These are phyloP conservation scores for Penicillium sp. DNA, from an alignment of 2,329 filamentous ascomycete genomes.

Conservation along the genomic window DNA sequence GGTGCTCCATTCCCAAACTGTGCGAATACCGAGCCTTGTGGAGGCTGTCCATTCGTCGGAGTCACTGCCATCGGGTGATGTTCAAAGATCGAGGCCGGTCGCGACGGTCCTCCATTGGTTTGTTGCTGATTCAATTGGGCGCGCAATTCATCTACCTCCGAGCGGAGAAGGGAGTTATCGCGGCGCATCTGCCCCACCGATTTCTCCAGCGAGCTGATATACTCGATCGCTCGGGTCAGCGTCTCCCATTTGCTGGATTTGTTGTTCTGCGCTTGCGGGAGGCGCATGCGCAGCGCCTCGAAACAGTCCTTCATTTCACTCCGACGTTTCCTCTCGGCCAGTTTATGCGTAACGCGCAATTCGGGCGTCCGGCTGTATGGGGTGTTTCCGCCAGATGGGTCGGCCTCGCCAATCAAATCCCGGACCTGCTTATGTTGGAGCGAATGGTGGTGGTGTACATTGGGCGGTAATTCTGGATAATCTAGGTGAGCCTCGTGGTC, in stretches of 20 bases:
- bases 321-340: conserved; percentile 56
- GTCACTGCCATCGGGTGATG: conserved; percentile 39
- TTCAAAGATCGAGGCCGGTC: conserved; percentile 38
- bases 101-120: conserved; percentile 33
- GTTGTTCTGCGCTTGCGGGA: conserved; percentile 53
- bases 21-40: conserved; percentile 35
- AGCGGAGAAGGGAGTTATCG: conserved; percentile 42
- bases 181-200: conserved; percentile 42
- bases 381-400: conserved; percentile 45
- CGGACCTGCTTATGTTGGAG: conserved; percentile 55
- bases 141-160: conserved; percentile 44
- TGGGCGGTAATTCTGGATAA: conserved; percentile 49
- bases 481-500: not conserved
- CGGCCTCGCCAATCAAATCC: conserved; percentile 51
- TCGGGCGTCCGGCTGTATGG: conserved; percentile 57
- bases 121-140: conserved; percentile 44
- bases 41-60: conserved; percentile 38
- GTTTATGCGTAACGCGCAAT: conserved; percentile 54
- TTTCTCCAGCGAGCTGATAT: conserved; percentile 51
- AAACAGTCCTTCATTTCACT: conserved; percentile 60
- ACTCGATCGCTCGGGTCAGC: conserved; percentile 53
- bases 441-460: conserved; percentile 53
- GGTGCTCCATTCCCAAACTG: conserved; percentile 32
- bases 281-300: conserved; percentile 48
- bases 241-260: conserved; percentile 60